phyloP scores from a whole-genome alignment of 2,329 filamentous ascomycete genomes.

The Colletotrichum cuscutae region DNA sequence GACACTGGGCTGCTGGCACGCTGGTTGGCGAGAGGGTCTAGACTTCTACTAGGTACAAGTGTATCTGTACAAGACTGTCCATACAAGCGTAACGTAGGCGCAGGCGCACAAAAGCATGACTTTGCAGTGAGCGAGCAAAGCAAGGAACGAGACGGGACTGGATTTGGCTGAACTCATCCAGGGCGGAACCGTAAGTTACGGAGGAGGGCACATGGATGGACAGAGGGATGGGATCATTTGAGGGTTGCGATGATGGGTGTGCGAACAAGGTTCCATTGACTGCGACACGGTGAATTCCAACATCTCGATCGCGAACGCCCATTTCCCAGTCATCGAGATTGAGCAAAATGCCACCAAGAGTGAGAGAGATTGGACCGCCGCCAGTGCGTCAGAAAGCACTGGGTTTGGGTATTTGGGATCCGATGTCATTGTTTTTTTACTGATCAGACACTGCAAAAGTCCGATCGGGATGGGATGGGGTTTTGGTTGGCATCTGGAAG shows the following conservation, averaged over 20 bases:
- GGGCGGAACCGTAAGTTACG: slow-evolving; percentile 27
- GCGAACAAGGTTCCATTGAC: neutral
- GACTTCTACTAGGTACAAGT: neutral
- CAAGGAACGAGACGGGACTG: neutral
- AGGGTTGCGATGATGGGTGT: neutral
- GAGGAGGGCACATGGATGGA: neutral
- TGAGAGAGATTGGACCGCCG: slow-evolving; percentile 13
- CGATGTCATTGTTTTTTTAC: slow-evolving; percentile 24
- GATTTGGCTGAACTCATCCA: neutral
- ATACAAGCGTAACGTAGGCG: neutral
- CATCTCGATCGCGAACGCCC: slow-evolving; percentile 36
- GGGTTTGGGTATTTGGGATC: slow-evolving; percentile 25
- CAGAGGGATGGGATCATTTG: neutral
- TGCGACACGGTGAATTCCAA: slow-evolving; percentile 26
- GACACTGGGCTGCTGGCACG: too few relatives aligned
- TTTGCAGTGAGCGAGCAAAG: neutral
- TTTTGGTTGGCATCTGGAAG: slow-evolving; percentile 20
- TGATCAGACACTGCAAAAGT: slow-evolving; percentile 23
- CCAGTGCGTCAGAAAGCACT: slow-evolving; percentile 28
- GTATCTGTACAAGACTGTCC: neutral
- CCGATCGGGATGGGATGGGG: slow-evolving; percentile 20
- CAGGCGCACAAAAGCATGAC: neutral
- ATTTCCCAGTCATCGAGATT: slow-evolving; percentile 35
- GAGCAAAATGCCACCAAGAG: slow-evolving; percentile 29
- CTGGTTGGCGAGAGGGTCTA: neutral